phyloP scores from a whole-genome alignment of 441 rosid genomes.

The Erodium moschatum region DNA sequence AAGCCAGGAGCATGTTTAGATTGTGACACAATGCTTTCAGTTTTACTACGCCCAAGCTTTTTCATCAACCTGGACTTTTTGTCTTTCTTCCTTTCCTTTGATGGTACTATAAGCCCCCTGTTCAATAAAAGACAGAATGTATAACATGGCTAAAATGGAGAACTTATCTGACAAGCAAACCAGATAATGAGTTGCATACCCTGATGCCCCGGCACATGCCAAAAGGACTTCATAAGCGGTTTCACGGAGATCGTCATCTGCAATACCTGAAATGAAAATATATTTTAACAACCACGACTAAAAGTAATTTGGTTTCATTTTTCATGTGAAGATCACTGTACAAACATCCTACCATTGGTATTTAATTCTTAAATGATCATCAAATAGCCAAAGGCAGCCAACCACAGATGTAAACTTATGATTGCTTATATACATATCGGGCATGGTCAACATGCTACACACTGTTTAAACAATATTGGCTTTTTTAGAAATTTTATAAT shows the following conservation, averaged over 20 bases:
- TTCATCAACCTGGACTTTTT: conserved; percentile 72
- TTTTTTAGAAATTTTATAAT: neutral
- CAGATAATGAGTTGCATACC: conserved; percentile 39
- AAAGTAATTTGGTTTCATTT: neutral
- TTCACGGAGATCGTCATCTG: conserved; percentile 92
- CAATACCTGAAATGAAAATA: conserved; percentile 47
- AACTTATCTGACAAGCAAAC: conserved; percentile 13
- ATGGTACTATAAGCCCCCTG: conserved; percentile 91
- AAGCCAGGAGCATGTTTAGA: conserved; percentile 63
- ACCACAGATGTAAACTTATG: conserved; percentile 1
- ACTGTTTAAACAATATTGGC: neutral
- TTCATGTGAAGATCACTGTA: neutral
- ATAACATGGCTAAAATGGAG: conserved; percentile 4
- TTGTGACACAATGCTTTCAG: conserved; percentile 45
- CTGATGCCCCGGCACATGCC: conserved; percentile 97
- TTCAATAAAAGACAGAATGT: conserved; percentile 10
- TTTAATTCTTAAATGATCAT: conserved; percentile 12
- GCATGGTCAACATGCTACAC: neutral
- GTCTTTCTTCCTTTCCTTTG: conserved; percentile 83
- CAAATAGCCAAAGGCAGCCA: conserved; percentile 4
- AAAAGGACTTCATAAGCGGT: conserved; percentile 86
- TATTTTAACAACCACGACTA: conserved; percentile 5
- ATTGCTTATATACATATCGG: neutral
- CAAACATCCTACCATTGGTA: neutral
- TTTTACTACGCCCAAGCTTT: conserved; percentile 91